Evolutionary conservation across 805 yeast species (phyloP), one percentile per base, ranked within the genome.

Genomic region (Ogataea zsoltii): DNA sequence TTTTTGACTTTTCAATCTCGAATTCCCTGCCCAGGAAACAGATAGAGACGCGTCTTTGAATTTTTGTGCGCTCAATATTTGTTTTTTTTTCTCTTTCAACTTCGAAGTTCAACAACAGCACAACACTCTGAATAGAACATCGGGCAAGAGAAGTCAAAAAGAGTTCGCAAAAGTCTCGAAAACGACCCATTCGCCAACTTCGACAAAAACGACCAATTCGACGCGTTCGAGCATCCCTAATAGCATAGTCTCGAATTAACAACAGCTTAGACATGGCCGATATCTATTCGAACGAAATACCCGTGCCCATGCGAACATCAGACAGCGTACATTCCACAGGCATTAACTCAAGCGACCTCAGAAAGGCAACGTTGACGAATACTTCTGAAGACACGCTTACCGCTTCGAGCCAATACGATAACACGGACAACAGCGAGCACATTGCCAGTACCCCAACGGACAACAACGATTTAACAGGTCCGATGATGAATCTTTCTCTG

Each of bases 341-440:
- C 13, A 21, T 21, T 23, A 32, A 16, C 18, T 17, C n/a, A 13
- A 32, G 13, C 31, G 40, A 37, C 9, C 13, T 25, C 6, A 15
- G 40, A 28, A 37, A 37, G 26, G 23, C 53, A 11, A 46, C 42
- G n/a, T 26, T 42, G 23, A 44, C 49, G 36, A 45, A 51, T 37
- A 42, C 48, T 28, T 54, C 58, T n/a, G 50, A 45, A 15, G 58
- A 54, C 44, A 54, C 55, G 15, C 40, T 52, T 16, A 52, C 50
- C n/a, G 25, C 49, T 14, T 16, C 31, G 10, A 37, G 15, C 33
- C 46, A 31, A 12, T 48, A 42, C 34, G 43, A 47, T 25, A 32
- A 14, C 15, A 23, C 18, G 39, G 52, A 49, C 14, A 42, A 32
- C n/a, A 39, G 39, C 26, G 43, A 45, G 35, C 41, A 34, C 4